Evolutionary conservation across 495 filamentous ascomycete species (phyloP).

Genomic region (Lepraria neglecta): DNA sequence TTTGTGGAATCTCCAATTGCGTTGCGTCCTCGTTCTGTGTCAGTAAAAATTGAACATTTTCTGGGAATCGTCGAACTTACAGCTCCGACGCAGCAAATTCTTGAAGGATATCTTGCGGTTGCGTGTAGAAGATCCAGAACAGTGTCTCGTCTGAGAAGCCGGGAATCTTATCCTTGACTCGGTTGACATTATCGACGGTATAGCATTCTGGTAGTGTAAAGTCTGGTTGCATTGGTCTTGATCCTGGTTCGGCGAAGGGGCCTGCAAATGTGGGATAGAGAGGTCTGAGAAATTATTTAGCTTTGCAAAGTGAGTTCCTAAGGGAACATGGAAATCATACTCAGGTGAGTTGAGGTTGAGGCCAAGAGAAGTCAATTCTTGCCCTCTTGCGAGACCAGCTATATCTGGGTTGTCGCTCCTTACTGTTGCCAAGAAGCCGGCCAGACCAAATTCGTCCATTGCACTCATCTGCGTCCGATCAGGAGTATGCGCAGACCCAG

Average conservation of each 20-base stretch:
- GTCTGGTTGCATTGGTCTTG: slow-evolving; percentile 68
- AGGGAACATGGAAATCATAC: slow-evolving; percentile 43
- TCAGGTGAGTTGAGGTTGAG: slow-evolving; percentile 73
- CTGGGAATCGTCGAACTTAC: slow-evolving; percentile 34
- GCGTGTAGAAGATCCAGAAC: slow-evolving; percentile 92
- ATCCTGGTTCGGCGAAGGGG: slow-evolving; percentile 62
- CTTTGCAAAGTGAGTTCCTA: slow-evolving; percentile 15
- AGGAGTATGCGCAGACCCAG: slow-evolving; percentile 36
- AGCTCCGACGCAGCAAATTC: slow-evolving; percentile 77
- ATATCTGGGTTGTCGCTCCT: slow-evolving; percentile 72
- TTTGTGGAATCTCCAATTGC: slow-evolving; percentile 93
- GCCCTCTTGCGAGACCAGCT: slow-evolving; percentile 64
- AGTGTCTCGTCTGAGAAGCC: slow-evolving; percentile 87
- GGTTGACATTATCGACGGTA: slow-evolving; percentile 77
- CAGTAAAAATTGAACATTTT: slow-evolving; percentile 18
- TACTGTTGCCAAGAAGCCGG: slow-evolving; percentile 72
- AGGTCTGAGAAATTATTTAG: slow-evolving; percentile 38
- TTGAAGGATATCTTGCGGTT: slow-evolving; percentile 76
- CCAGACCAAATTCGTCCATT: slow-evolving; percentile 72
- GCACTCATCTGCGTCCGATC: slow-evolving; percentile 62
- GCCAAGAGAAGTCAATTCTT: slow-evolving; percentile 70
- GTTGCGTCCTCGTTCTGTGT: slow-evolving; percentile 40
- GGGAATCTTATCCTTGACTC: slow-evolving; percentile 66
- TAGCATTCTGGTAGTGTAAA: slow-evolving; percentile 79
- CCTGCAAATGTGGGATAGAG: slow-evolving; percentile 60